These are phyloP conservation scores for Cystobasidiaceae sp. DNA, from an alignment of 1,284 basidiomycete genomes.

Conservation along the genomic window DNA sequence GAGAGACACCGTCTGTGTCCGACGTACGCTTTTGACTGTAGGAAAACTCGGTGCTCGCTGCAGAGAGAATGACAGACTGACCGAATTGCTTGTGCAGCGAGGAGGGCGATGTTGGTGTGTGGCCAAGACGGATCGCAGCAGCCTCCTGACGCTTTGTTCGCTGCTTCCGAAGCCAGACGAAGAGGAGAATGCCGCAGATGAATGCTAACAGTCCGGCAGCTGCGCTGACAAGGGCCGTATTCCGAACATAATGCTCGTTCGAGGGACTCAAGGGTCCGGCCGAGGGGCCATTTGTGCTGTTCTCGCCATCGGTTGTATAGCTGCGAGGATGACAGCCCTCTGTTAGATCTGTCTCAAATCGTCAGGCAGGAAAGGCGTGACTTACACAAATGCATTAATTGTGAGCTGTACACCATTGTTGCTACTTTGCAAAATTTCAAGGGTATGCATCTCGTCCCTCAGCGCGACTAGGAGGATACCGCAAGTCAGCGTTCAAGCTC, in stretches of 20 bases:
- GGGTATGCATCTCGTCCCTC: conserved; percentile 11
- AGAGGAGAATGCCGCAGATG: neutral
- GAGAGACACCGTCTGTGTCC: neutral
- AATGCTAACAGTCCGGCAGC: neutral
- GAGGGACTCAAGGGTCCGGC: neutral
- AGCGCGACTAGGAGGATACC: conserved; percentile 18
- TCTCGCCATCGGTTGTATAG: neutral
- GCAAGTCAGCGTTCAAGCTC: too few species aligned
- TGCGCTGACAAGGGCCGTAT: neutral
- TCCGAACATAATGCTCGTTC: neutral
- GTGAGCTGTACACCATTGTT: neutral
- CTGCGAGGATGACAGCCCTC: neutral
- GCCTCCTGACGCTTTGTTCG: neutral
- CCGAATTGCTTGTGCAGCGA: neutral
- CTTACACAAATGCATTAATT: conserved; percentile 22
- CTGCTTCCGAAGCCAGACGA: neutral
- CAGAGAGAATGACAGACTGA: neutral
- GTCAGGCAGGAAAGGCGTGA: neutral
- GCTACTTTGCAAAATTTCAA: neutral
- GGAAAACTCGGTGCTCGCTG: too few species aligned
- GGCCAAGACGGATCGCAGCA: neutral
- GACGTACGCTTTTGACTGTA: neutral
- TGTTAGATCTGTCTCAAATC: neutral
- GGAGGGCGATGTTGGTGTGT: neutral
- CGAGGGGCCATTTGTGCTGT: neutral